Evolutionary conservation across 306 rosid genomes (phyloP).

Genomic region (Medicago ruthenica): DNA sequence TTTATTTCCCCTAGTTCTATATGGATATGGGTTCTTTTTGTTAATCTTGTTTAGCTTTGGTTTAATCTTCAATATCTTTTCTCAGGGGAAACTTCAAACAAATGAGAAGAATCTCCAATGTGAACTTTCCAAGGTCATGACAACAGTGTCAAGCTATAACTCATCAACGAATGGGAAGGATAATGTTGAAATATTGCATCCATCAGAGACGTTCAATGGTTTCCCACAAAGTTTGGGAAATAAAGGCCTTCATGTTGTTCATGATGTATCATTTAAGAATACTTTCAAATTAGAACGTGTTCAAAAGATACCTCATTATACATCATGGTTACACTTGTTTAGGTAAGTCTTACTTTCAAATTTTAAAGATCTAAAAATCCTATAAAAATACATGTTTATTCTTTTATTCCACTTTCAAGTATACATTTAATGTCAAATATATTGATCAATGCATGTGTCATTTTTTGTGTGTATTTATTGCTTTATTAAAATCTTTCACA

Average conservation of each 20-base stretch:
- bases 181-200: conserved; percentile 40
- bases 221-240: conserved; percentile 54
- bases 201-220: conserved; percentile 52
- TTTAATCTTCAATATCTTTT: conserved; percentile 30
- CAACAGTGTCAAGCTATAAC: conserved; percentile 37
- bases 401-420: not conserved
- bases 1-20: not conserved
- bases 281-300: conserved; percentile 53
- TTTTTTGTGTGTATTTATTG: conserved; percentile 39
- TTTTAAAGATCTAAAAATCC: not conserved
- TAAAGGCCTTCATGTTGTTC: conserved; percentile 41
- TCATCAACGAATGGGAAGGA: conserved; percentile 22
- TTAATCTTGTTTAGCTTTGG: conserved; percentile 2
- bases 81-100: conserved; percentile 61
- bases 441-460: not conserved
- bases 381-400: conserved; percentile 19
- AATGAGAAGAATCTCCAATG: conserved; percentile 56
- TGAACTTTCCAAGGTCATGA: conserved; percentile 34
- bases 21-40: conserved; percentile 4
- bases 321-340: conserved; percentile 74
- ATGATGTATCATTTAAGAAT: conserved; percentile 38
- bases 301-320: conserved; percentile 66
- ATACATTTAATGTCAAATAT: not conserved
- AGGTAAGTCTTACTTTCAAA: conserved; percentile 54
- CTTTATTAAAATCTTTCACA: conserved; percentile 49